Conservation (phyloP, 768 basidiomycete species). For the Podaxis sp. region DNA sequence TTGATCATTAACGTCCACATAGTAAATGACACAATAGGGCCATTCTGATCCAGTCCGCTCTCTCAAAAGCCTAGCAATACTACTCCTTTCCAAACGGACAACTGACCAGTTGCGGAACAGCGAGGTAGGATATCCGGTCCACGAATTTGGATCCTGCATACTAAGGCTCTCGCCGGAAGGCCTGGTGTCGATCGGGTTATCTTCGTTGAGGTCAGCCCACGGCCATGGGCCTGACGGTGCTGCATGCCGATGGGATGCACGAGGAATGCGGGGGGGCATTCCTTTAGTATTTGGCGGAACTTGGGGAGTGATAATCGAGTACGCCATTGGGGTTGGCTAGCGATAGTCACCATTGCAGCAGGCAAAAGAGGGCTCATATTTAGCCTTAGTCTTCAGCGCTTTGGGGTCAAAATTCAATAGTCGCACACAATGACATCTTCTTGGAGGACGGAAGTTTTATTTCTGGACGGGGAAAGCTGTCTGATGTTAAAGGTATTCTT, state of each 20-base stretch:
- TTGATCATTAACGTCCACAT: constrained; percentile 30
- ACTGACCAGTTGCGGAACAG: constrained; percentile 49
- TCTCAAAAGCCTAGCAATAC: constrained; percentile 21
- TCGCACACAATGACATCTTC: neutral
- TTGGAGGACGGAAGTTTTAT: neutral
- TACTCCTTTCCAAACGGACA: constrained; percentile 30
- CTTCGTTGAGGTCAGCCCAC: constrained; percentile 32
- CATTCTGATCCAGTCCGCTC: constrained; percentile 18
- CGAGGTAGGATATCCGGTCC: constrained; percentile 32
- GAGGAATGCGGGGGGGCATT: constrained; percentile 20
- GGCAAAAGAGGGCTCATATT: neutral
- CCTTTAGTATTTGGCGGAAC: constrained; percentile 5
- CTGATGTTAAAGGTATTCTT: neutral
- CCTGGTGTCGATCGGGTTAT: constrained; percentile 18
- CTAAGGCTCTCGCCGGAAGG: constrained; percentile 24
- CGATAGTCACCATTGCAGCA: neutral
- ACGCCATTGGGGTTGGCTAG: neutral
- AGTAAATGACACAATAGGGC: constrained; percentile 26
- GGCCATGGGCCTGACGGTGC: constrained; percentile 39
- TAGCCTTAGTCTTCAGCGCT: neutral
- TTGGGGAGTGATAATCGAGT: constrained; percentile 2
- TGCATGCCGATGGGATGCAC: constrained; percentile 33
- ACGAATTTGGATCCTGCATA: constrained; percentile 19
- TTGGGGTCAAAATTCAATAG: neutral
- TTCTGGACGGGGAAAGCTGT: neutral